Percentiles rank a stretch among this genome's conserved stretches.
These are phyloP conservation scores for Juglanconis oblonga DNA, from an alignment of 2,329 filamentous ascomycete species.

Conservation along the genomic window DNA sequence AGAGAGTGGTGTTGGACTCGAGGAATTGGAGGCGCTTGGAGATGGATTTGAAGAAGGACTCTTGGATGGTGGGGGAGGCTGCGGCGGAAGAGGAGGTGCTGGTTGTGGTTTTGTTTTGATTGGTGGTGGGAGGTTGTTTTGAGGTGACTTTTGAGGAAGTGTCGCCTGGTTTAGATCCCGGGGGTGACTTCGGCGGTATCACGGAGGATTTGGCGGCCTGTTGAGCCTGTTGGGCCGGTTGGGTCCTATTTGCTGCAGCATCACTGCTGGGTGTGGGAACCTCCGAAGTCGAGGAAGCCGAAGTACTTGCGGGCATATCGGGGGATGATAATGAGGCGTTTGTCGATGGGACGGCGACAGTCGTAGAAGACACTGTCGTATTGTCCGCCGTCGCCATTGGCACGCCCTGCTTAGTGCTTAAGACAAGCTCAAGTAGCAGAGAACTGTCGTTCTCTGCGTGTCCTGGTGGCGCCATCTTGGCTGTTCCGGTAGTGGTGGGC, in stretches of 20 bases:
- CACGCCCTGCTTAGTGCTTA: neutral
- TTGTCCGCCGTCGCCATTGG: neutral
- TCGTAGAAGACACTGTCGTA: constrained; percentile 2
- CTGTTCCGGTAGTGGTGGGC: constrained; percentile 24
- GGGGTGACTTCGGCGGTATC: constrained; percentile 3
- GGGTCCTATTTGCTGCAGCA: neutral
- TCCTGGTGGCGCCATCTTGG: constrained; percentile 19
- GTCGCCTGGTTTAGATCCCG: constrained; percentile 1
- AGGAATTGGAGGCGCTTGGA: constrained; percentile 89
- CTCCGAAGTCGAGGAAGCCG: neutral
- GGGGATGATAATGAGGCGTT: neutral
- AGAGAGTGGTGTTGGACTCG: constrained; percentile 88
- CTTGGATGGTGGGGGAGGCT: constrained; percentile 80
- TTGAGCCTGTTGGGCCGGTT: constrained; percentile 4
- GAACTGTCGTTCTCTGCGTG: neutral
- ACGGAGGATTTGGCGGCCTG: constrained; percentile 7
- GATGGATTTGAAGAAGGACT: constrained; percentile 96
- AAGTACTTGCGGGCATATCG: neutral
- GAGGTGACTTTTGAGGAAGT: constrained; percentile 2
- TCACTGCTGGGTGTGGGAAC: neutral
- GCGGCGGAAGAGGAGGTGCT: constrained; percentile 14
- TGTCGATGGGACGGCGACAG: neutral
- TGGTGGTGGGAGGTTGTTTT: constrained; percentile 2
- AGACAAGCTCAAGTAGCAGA: neutral
- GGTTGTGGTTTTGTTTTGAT: constrained; percentile 11